Evolutionary conservation across 1,284 basidiomycete species (phyloP).

Genomic region (Cyathus olla): DNA sequence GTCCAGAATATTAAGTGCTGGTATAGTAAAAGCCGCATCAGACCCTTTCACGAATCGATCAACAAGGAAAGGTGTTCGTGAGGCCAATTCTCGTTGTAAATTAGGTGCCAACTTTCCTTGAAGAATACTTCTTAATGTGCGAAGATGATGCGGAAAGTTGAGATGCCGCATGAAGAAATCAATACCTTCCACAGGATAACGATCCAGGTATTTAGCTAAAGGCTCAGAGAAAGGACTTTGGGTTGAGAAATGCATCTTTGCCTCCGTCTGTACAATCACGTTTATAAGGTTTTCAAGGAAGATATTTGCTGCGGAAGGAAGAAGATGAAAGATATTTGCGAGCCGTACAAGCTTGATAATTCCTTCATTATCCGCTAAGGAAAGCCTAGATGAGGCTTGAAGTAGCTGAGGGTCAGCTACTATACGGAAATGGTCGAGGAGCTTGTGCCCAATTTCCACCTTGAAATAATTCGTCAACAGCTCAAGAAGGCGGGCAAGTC

Average conservation of each 20-base stretch:
- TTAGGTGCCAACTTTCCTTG: slow-evolving; percentile 83
- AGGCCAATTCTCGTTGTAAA: slow-evolving; percentile 80
- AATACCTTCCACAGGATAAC: slow-evolving; percentile 89
- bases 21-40: slow-evolving; percentile 66
- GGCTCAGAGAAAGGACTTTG: slow-evolving; percentile 96
- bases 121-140: slow-evolving; percentile 86
- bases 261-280: slow-evolving; percentile 94
- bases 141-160: slow-evolving; percentile 79
- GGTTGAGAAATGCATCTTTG: slow-evolving; percentile 90
- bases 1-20: slow-evolving; percentile 81
- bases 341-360: slow-evolving; percentile 95
- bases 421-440: slow-evolving; percentile 95
- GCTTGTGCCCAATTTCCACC: slow-evolving; percentile 98
- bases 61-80: slow-evolving; percentile 73
- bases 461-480: slow-evolving; percentile 99
- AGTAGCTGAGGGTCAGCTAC: slow-evolving; percentile 90
- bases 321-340: slow-evolving; percentile 96
- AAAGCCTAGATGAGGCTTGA: slow-evolving; percentile 81
- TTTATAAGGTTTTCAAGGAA: slow-evolving; percentile 92
- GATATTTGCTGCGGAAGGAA: slow-evolving; percentile 93
- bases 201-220: slow-evolving; percentile 91
- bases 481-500: slow-evolving; percentile 94
- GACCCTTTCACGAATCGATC: slow-evolving; percentile 67
- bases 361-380: slow-evolving; percentile 89
- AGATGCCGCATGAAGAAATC: slow-evolving; percentile 89